Conservation (phyloP, 2,329 filamentous ascomycete species). For the Epicoccum nigrum region DNA sequence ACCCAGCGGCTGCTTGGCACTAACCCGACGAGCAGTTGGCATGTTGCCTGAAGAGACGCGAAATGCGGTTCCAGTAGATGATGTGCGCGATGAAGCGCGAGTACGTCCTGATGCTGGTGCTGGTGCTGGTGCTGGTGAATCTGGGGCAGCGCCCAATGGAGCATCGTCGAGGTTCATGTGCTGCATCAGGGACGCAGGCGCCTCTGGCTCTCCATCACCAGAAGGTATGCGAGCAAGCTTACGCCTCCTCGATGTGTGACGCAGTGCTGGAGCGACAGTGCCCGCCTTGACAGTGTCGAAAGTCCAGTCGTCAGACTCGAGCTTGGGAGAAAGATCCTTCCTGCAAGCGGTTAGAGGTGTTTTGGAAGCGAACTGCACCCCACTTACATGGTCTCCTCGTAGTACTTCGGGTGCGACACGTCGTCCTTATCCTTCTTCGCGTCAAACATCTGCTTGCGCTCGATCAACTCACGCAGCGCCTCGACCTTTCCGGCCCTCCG, state of each 20-base stretch:
- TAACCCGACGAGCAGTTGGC: conserved; percentile 53
- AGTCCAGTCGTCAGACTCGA: conserved; percentile 78
- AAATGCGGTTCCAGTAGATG: conserved; percentile 49
- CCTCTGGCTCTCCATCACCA: conserved; percentile 39
- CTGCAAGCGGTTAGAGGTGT: conserved; percentile 20
- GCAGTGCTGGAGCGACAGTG: conserved; percentile 60
- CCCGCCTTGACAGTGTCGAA: conserved; percentile 87
- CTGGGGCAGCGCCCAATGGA: conserved; percentile 49
- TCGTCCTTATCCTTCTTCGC: conserved; percentile 66
- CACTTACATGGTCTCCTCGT: conserved; percentile 83
- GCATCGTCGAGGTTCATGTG: conserved; percentile 53
- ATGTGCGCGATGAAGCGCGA: conserved; percentile 42
- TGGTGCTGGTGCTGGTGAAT: conserved; percentile 46
- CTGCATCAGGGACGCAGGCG: conserved; percentile 46
- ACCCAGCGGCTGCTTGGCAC: conserved; percentile 76
- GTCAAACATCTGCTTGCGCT: conserved; percentile 82
- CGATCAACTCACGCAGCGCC: conserved; percentile 83
- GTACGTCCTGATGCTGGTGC: conserved; percentile 38
- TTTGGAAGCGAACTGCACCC: not conserved
- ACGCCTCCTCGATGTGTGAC: conserved; percentile 56
- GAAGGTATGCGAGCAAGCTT: conserved; percentile 56
- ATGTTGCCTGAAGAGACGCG: conserved; percentile 45
- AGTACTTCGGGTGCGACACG: conserved; percentile 75
- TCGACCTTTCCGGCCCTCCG: conserved; percentile 86
- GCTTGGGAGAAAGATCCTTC: conserved; percentile 47